Evolutionary conservation across 805 yeast genomes (phyloP).

Genomic region (Debaryomyces prosopidis): DNA sequence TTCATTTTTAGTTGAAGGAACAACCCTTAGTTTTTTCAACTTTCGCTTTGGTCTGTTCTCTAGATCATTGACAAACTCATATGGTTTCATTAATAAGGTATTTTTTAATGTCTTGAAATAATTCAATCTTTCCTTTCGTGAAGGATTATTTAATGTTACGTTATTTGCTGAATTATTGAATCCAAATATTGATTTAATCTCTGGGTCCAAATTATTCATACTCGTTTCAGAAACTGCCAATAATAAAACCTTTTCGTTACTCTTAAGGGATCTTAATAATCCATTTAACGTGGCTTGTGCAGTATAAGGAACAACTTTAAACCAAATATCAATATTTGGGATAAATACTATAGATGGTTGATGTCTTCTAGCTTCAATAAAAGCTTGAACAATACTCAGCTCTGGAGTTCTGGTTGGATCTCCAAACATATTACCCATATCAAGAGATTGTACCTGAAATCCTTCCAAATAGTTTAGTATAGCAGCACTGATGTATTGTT

Average conservation of each 20-base stretch:
- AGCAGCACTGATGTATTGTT: slow-evolving; percentile 81
- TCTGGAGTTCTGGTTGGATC: slow-evolving; percentile 84
- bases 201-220: slow-evolving; percentile 42
- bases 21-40: slow-evolving; percentile 39
- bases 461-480: slow-evolving; percentile 83
- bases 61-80: slow-evolving; percentile 63
- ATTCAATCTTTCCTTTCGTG: slow-evolving; percentile 44
- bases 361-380: slow-evolving; percentile 85
- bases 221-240: slow-evolving; percentile 68
- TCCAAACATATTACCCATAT: slow-evolving; percentile 71
- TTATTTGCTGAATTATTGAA: slow-evolving; percentile 44
- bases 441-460: slow-evolving; percentile 83
- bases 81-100: slow-evolving; percentile 67
- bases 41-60: slow-evolving; percentile 55
- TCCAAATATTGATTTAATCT: slow-evolving; percentile 59
- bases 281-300: slow-evolving; percentile 74
- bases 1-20: slow-evolving; percentile 20
- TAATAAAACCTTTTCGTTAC: slow-evolving; percentile 72
- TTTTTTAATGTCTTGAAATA: slow-evolving; percentile 57
- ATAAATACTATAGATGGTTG: slow-evolving; percentile 83
- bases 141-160: slow-evolving; percentile 47
- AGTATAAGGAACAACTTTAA: slow-evolving; percentile 61
- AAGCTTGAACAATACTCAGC: slow-evolving; percentile 76
- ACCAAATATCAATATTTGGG: slow-evolving; percentile 82
- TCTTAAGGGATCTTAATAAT: slow-evolving; percentile 63